Evolutionary conservation across 176 grass and related monocot species (phyloP).

Genomic region (Musa itinerans): DNA sequence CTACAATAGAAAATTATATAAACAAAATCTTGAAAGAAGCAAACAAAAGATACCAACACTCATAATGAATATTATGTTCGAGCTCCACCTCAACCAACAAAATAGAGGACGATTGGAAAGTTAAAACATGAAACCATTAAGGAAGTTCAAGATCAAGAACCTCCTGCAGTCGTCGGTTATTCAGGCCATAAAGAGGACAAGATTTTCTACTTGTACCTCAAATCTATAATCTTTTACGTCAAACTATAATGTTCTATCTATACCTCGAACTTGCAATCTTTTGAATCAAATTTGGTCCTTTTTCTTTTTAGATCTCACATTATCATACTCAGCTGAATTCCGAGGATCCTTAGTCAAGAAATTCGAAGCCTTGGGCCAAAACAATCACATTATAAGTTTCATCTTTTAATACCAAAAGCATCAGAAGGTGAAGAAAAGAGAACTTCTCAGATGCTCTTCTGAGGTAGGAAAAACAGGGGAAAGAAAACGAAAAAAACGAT

Average conservation of each 20-base stretch:
- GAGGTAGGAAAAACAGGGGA: not conserved
- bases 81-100: no score
- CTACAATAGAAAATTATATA: not conserved
- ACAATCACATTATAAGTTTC: no score
- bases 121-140: not conserved
- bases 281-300: no score
- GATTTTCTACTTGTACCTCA: not conserved
- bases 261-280: not conserved
- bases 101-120: no score
- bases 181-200: not conserved
- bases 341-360: not conserved
- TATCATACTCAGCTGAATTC: no score
- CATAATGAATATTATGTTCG: no score
- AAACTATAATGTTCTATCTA: no score
- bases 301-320: no score
- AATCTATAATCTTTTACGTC: no score
- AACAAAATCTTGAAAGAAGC: not conserved
- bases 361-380: not conserved
- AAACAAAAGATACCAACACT: not conserved
- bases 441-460: no score
- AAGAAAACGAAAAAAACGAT: conserved; percentile 12
- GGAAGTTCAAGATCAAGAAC: not conserved
- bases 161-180: not conserved
- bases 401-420: not conserved
- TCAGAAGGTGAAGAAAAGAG: not conserved